Evolutionary conservation across 2,329 filamentous ascomycete species (phyloP).

Genomic region (Zalaria sp.): DNA sequence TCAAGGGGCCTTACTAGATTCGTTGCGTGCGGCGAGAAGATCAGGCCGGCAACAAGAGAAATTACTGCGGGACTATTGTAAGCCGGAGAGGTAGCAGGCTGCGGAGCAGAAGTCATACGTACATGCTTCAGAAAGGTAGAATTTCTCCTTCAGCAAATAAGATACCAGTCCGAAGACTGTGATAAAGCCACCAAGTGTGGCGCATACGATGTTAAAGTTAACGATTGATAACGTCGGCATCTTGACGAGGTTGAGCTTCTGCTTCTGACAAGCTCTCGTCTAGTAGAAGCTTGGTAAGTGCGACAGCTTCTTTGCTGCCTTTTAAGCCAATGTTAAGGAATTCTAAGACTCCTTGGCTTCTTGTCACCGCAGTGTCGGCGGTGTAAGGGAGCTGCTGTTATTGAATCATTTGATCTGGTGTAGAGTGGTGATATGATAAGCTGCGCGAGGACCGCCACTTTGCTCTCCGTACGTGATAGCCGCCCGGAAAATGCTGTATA

Average conservation of each 20-base stretch:
- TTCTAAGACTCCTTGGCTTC: background rate
- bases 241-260: background rate
- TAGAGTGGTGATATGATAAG: background rate
- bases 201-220: constrained; percentile 76
- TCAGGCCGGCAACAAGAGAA: constrained; percentile 62
- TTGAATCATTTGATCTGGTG: background rate
- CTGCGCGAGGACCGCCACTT: background rate
- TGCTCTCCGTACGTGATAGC: background rate
- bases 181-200: constrained; percentile 73
- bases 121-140: constrained; percentile 84
- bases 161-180: constrained; percentile 84
- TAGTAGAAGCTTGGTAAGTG: background rate
- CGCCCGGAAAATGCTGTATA: too few relatives aligned
- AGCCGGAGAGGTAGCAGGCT: background rate
- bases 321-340: background rate
- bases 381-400: background rate
- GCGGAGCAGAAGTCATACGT: constrained; percentile 23
- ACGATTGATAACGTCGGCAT: constrained; percentile 52
- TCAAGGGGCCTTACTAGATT: constrained; percentile 61
- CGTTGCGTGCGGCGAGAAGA: constrained; percentile 63
- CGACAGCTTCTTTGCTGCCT: background rate
- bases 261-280: background rate
- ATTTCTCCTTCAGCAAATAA: constrained; percentile 76
- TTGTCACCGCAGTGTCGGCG: background rate
- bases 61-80: constrained; percentile 45